Percentiles rank a stretch among this genome's conserved stretches.
phyloP scores from a whole-genome alignment of 495 filamentous ascomycete genomes.

The Neurospora sp. region DNA sequence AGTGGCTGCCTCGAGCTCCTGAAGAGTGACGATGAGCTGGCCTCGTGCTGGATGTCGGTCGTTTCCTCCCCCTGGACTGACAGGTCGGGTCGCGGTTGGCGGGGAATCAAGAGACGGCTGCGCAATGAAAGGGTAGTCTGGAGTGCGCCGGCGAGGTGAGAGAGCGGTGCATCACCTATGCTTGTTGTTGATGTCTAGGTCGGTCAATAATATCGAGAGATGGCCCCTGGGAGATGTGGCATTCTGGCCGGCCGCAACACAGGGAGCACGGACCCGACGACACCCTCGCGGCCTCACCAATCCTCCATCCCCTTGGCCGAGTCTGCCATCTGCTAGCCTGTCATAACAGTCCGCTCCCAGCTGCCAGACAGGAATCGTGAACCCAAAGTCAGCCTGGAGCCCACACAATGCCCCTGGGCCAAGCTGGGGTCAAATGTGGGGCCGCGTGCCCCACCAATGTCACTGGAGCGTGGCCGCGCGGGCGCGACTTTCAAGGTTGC shows the following conservation, averaged over 20 bases:
- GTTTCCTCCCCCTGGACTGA: conserved; percentile 2
- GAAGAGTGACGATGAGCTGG: background rate
- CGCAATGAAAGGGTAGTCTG: conserved; percentile 4
- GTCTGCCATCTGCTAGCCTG: conserved; percentile 13
- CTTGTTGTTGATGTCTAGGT: conserved; percentile 12
- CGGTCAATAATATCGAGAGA: conserved; percentile 18
- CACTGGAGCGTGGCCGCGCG: background rate
- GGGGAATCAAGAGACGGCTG: conserved; percentile 3
- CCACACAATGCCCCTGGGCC: background rate
- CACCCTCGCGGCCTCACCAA: background rate
- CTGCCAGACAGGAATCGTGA: background rate
- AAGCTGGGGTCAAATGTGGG: background rate
- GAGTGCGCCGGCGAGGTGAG: conserved; percentile 11
- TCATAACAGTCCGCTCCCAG: background rate
- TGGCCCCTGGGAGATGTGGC: conserved; percentile 26
- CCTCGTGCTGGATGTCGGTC: background rate
- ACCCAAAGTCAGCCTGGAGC: background rate
- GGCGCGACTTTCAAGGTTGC: conserved; percentile 10
- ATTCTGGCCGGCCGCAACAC: conserved; percentile 16
- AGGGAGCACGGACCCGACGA: background rate
- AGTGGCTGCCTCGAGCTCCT: background rate
- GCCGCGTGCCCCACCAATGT: conserved; percentile 19
- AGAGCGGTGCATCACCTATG: conserved; percentile 18
- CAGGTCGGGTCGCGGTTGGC: conserved; percentile 2
- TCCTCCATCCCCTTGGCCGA: background rate